Evolutionary conservation across 176 grass and related monocot genomes (phyloP), one percentile per base, ranked within the genome.

Genomic region (Triticum timopheevii): DNA sequence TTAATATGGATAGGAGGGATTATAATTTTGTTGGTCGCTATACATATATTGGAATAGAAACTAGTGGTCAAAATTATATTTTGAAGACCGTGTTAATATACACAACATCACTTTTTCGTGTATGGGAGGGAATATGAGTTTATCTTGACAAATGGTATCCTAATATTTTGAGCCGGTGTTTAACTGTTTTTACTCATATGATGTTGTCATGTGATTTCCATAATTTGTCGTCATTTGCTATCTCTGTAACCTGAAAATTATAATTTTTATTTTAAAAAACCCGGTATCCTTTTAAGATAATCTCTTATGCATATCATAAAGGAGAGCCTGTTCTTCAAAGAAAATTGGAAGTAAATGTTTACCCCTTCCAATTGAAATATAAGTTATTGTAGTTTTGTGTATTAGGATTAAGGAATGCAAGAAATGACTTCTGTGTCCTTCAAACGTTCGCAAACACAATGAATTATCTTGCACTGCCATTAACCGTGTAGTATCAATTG

Each of bases 281-380:
- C 50, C 35, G 45, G 52, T 28, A 58, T 64, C 56, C 40, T 85
- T 80, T 77, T 85, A 50, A 66, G 4, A 49, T 64, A 30, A 67
- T 85, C 39, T 77, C 50, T 67, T 54, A 76, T 66, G 61, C 4
- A 68, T 20, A 33, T 44, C 44, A 42, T 68, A 31, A 83, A 34
- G 11, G 0, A 7, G 19, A 38, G 19, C 49, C 19, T 69, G 10
- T n/a, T 78, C 67, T 85, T 23, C 12, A 59, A 56, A 0, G 33
- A 61, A 38, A 56, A 3, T 59, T 79, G 47, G 11, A 72, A 59
- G 22, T 52, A 52, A 54, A 69, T n/a, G 24, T 19, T 34, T 52
- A 13, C 40, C 30, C 82, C 33, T 61, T 76, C 39, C 28, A 8
- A 15, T 65, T 76, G 38, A 64, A 74, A 83, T 61, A 44, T 44